phyloP scores from a whole-genome alignment of 2,329 filamentous ascomycete species.

The Cladosporium sp. region DNA sequence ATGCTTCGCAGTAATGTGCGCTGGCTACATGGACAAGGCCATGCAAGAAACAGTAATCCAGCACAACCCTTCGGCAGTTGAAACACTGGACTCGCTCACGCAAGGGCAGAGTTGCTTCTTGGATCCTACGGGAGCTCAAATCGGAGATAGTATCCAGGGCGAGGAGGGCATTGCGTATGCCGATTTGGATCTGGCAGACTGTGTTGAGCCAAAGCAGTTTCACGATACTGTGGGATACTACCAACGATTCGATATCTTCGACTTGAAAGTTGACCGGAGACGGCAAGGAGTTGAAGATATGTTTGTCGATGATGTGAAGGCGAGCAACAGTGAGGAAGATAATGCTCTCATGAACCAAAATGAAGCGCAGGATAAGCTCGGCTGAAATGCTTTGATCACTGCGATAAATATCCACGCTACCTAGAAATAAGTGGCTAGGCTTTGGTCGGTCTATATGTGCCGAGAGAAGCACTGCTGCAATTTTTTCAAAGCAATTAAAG shows the following conservation, averaged over 20 bases:
- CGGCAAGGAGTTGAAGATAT: constrained; percentile 28
- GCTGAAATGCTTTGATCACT: not conserved
- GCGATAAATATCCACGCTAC: too few relatives aligned
- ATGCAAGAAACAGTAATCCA: constrained; percentile 41
- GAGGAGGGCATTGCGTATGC: constrained; percentile 56
- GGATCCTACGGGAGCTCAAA: constrained; percentile 51
- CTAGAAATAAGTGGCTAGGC: not conserved
- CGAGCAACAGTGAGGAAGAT: not conserved
- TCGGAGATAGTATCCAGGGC: constrained; percentile 44
- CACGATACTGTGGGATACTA: constrained; percentile 60
- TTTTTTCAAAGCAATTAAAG: fast-evolving
- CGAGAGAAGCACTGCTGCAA: not conserved
- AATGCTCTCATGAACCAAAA: not conserved
- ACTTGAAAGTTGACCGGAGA: constrained; percentile 51
- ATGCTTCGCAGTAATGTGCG: constrained; percentile 56
- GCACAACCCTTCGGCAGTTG: constrained; percentile 26
- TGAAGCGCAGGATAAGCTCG: not conserved
- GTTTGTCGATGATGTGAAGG: not conserved
- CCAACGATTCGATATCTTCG: constrained; percentile 58
- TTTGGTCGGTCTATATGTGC: not conserved
- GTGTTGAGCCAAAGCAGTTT: constrained; percentile 59
- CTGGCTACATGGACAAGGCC: constrained; percentile 44
- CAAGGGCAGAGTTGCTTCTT: constrained; percentile 55
- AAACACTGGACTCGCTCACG: constrained; percentile 43
- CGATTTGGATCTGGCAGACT: constrained; percentile 53